Base-by-base conservation (phyloP, 768 basidiomycete genomes). In the Leccinum sublutescens region DNA sequence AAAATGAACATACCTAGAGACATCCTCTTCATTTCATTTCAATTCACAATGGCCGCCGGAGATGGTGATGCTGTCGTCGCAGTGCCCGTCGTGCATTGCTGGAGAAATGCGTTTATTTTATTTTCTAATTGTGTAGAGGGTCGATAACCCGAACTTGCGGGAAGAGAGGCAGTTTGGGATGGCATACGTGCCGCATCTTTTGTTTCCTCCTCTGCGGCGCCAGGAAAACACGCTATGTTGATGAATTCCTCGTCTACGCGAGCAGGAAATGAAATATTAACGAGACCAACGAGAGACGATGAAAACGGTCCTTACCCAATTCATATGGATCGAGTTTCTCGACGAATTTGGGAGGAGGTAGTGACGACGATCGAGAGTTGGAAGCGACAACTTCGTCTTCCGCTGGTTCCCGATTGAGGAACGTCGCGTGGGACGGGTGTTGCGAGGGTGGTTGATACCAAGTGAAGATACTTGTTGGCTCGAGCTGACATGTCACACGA, bases 251-350 rank as follows among this genome's bases (percentile, higher is more conserved):
- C 72, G 2, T 74, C 72, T 72, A 23, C n/a, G 6, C 5, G 29
- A 43, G 1, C 1, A 55, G 5, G 10, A 43, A 5, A 4, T 0
- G 25, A 27, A 27, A 27, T 43, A 10, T 43, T 4, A 19, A 12
- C 38, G 10, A 36, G 31, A 29, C 1, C 5, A 48, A 43, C 14
- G 10, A 31, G 2, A 12, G 19, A 34, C 4, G 6, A 48, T 5
- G 1, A 40, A 17, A 21, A 3, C 4, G 2, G 15, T 3, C 5
- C 50, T 51, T n/a, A 62, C 72, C 70, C 21, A 71, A 23, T 38
- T 72, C 70, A 4, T 72, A 72, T 0, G 71, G 70, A 52, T 74
- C 72, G 3, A 25, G 25, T 25, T 25, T 74, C 48, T 62, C 70
- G 36, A 70, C 19, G 15, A 64, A 60, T 47, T 68, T 73, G 8